These are phyloP conservation scores for Fraxinus sp. DNA, from an alignment of 305 asterid species.

Conservation along the genomic window DNA sequence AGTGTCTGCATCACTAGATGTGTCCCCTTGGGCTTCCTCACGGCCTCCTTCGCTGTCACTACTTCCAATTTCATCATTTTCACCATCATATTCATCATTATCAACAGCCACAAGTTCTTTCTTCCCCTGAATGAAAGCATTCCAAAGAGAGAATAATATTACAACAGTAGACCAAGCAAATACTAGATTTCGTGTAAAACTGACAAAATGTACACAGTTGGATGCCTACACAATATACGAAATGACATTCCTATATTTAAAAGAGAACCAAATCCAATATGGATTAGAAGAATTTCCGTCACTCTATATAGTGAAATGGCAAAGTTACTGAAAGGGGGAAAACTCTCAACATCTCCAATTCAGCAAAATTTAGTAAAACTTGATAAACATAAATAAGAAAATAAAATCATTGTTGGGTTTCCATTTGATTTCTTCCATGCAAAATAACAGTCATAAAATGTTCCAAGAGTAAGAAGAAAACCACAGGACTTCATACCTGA, in stretches of 20 bases:
- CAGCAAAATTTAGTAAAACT: neutral
- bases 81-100: constrained; percentile 60
- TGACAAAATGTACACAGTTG: neutral
- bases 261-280: neutral
- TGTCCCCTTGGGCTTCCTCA: constrained; percentile 38
- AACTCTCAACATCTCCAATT: neutral
- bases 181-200: neutral
- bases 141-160: neutral
- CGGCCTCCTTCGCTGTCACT: constrained; percentile 60
- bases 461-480: neutral
- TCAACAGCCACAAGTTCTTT: constrained; percentile 86
- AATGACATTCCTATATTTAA: neutral
- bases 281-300: no score
- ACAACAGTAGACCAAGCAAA: neutral
- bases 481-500: neutral
- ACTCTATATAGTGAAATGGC: no score
- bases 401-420: neutral
- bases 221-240: neutral
- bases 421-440: neutral
- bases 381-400: neutral
- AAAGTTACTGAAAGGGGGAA: neutral
- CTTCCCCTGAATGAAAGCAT: constrained; percentile 53
- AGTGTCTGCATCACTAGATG: constrained; percentile 73
- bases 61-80: constrained; percentile 44
- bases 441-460: neutral